phyloP scores from a whole-genome alignment of 495 filamentous ascomycete genomes.

The Hypomontagnella monticulosa region DNA sequence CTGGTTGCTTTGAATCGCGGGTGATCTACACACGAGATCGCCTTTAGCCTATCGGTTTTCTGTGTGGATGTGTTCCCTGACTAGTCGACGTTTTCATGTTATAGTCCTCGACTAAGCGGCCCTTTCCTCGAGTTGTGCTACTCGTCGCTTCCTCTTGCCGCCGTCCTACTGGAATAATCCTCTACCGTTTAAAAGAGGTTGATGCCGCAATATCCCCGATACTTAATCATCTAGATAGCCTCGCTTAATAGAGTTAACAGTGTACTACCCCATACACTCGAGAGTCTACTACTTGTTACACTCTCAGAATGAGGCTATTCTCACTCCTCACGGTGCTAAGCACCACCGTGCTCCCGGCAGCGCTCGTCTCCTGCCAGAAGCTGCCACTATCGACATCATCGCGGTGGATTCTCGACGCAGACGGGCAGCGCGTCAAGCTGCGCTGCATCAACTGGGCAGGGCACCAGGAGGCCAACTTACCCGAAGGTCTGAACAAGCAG shows the following conservation, averaged over 20 bases:
- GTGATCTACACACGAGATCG: conserved; percentile 8
- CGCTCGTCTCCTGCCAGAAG: conserved; percentile 34
- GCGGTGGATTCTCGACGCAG: conserved; percentile 61
- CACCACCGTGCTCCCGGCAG: conserved; percentile 42
- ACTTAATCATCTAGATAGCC: background rate
- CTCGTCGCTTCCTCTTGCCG: background rate
- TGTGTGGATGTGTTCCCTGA: conserved; percentile 1
- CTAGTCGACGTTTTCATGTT: conserved; percentile 1
- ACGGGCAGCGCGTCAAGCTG: conserved; percentile 58
- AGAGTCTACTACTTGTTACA: background rate
- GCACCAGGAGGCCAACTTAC: conserved; percentile 59
- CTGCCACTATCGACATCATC: conserved; percentile 56
- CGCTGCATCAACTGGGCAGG: conserved; percentile 64
- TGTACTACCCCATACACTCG: conserved; percentile 2
- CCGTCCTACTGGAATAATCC: background rate
- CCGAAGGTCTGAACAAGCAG: conserved; percentile 61
- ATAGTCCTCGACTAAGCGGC: conserved; percentile 3
- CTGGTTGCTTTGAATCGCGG: conserved; percentile 16
- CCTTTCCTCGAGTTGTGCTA: conserved; percentile 2
- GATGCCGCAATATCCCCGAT: background rate
- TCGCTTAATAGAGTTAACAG: conserved; percentile 12
- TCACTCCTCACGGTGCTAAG: conserved; percentile 30
- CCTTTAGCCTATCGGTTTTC: conserved; percentile 10
- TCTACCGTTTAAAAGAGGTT: conserved; percentile 1
- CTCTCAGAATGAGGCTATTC: conserved; percentile 40